Conservation (phyloP, 805 yeast genomes). For the Ogataea ramenticola region DNA sequence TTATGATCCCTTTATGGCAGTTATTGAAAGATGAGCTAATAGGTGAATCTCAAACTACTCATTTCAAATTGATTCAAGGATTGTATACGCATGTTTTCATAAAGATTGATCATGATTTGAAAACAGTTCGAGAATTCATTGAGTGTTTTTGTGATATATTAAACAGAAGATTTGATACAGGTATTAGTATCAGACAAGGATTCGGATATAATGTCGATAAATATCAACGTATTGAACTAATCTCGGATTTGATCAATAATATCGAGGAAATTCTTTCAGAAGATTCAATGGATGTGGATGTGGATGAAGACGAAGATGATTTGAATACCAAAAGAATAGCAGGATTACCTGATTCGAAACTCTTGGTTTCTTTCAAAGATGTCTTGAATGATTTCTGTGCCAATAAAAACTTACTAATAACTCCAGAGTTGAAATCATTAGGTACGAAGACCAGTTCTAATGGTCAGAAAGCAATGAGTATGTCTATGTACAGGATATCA, state of each 20-base stretch:
- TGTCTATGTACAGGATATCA: not conserved
- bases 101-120: not conserved
- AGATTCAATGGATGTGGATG: not conserved
- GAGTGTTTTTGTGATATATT: not conserved
- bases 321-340: not conserved
- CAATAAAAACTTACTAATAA: slow-evolving; percentile 36
- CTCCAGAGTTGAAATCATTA: slow-evolving; percentile 15
- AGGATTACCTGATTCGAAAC: slow-evolving; percentile 30
- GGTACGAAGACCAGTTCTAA: no score
- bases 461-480: slow-evolving; percentile 20
- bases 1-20: not conserved
- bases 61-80: not conserved
- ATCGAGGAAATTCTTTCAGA: no score
- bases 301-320: not conserved
- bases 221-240: not conserved
- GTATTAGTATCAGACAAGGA: not conserved
- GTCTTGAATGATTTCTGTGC: slow-evolving; percentile 58
- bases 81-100: not conserved
- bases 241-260: not conserved
- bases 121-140: not conserved
- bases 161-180: not conserved
- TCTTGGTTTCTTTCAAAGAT: slow-evolving; percentile 46
- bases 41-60: not conserved
- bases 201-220: not conserved
- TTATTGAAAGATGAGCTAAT: not conserved